phyloP scores from a whole-genome alignment of 208 protist genomes.

The Leishmania martiniquensis region DNA sequence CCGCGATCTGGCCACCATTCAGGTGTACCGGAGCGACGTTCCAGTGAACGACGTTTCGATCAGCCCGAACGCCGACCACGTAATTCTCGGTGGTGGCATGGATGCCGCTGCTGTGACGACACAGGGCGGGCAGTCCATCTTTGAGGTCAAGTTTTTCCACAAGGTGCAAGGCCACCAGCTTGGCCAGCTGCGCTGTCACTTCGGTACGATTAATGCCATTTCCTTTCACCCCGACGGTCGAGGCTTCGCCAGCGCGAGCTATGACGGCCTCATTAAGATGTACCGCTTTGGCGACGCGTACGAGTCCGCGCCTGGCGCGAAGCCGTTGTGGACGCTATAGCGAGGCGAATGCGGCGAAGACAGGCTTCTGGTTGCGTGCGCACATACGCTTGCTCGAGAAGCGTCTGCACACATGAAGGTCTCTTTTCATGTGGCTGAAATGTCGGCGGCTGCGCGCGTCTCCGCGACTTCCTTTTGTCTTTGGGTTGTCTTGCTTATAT shows the following conservation, averaged over 20 bases:
- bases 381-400: background rate
- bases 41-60: constrained; percentile 98
- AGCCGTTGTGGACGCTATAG: constrained; percentile 68
- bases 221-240: constrained; percentile 96
- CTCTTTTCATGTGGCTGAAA: background rate
- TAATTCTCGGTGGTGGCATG: constrained; percentile 97
- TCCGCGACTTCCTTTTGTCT: background rate
- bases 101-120: constrained; percentile 96
- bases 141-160: constrained; percentile 98
- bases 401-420: background rate
- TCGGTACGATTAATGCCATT: constrained; percentile 98
- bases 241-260: constrained; percentile 92
- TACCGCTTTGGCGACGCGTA: constrained; percentile 96
- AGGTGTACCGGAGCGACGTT: constrained; percentile 96
- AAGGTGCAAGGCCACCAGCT: constrained; percentile 96
- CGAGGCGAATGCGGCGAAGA: background rate
- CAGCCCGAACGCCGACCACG: constrained; percentile 88
- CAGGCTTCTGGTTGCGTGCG: background rate
- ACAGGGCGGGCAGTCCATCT: constrained; percentile 87
- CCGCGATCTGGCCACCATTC: constrained; percentile 91
- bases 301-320: constrained; percentile 67
- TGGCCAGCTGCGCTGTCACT: constrained; percentile 97
- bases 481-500: background rate
- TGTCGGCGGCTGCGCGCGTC: background rate
- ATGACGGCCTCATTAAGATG: constrained; percentile 97